A percentile compares a stretch with the other conserved stretches of the same genome.
Evolutionary conservation across 2,329 filamentous ascomycete species (phyloP).

Genomic region (Beauveria sp.): DNA sequence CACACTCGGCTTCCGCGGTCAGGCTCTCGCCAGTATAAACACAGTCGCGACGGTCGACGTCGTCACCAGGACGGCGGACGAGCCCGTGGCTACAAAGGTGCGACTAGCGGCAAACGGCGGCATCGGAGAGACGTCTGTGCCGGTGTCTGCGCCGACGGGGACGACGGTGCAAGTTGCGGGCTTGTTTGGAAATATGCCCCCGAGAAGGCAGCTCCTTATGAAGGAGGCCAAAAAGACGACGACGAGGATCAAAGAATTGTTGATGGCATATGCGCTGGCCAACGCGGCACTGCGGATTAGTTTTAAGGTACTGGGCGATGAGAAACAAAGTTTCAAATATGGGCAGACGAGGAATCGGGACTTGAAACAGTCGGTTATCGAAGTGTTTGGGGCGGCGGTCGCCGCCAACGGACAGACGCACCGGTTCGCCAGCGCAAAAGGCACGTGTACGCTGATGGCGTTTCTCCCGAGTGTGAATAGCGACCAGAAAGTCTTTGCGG

Average conservation of each 20-base stretch:
- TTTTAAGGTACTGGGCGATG: conserved; percentile 51
- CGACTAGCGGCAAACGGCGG: conserved; percentile 32
- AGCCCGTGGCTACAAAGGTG: conserved; percentile 49
- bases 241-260: conserved; percentile 48
- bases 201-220: conserved; percentile 50
- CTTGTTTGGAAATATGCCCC: conserved; percentile 54
- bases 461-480: conserved; percentile 49
- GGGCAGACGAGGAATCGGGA: conserved; percentile 43
- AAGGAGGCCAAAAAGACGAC: conserved; percentile 53
- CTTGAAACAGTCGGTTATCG: conserved; percentile 51
- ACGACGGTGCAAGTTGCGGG: conserved; percentile 56
- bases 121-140: conserved; percentile 19
- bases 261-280: conserved; percentile 60
- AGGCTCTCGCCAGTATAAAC: conserved; percentile 61
- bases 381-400: conserved; percentile 52
- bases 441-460: conserved; percentile 40
- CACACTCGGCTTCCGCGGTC: conserved; percentile 68
- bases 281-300: conserved; percentile 54
- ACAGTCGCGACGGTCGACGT: conserved; percentile 46
- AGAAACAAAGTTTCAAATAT: conserved; percentile 51
- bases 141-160: conserved; percentile 51
- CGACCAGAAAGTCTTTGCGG: conserved; percentile 32
- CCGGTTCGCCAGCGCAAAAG: background rate
- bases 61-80: conserved; percentile 55
- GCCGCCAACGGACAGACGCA: conserved; percentile 43